Evolutionary conservation across 352 stramenopile species (phyloP).

Genomic region (Phytophthora rubi): DNA sequence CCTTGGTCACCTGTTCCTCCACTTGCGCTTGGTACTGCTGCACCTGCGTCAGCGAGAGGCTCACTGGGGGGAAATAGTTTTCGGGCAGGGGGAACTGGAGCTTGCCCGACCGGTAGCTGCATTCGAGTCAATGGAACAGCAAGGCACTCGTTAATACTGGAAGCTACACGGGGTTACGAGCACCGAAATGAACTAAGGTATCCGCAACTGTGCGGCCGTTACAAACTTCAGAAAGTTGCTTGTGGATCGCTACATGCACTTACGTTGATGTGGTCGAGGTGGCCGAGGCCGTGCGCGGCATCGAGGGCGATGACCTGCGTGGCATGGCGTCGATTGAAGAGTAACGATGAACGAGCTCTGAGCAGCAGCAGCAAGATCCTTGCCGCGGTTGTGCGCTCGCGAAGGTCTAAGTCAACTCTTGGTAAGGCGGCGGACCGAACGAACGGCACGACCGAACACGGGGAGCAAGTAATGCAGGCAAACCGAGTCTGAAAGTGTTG

Average conservation of each 20-base stretch:
- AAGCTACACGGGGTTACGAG: neutral
- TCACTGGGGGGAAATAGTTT: constrained; percentile 46
- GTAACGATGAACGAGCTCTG: constrained; percentile 18
- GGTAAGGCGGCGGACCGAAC: constrained; percentile 21
- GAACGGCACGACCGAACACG: constrained; percentile 25
- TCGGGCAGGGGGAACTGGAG: constrained; percentile 53
- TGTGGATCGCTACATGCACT: constrained; percentile 11
- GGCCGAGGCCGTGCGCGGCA: constrained; percentile 29
- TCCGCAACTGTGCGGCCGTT: constrained; percentile 16
- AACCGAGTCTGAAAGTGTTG: constrained; percentile 14
- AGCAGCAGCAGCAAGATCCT: constrained; percentile 11
- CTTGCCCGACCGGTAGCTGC: constrained; percentile 32
- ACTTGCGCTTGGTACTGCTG: constrained; percentile 42
- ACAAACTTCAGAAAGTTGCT: constrained; percentile 37
- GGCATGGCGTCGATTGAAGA: constrained; percentile 36
- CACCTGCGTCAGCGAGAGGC: constrained; percentile 37
- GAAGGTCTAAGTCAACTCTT: constrained; percentile 20
- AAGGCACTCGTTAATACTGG: constrained; percentile 15
- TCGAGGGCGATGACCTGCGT: constrained; percentile 34
- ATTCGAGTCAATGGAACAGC: neutral
- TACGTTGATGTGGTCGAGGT: constrained; percentile 35
- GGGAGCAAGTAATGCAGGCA: constrained; percentile 13
- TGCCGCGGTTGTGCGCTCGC: constrained; percentile 26
- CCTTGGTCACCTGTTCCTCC: constrained; percentile 29
- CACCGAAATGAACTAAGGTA: constrained; percentile 9